These are phyloP conservation scores for Solanum chaucha DNA, from an alignment of 257 asterid species.

Conservation along the genomic window DNA sequence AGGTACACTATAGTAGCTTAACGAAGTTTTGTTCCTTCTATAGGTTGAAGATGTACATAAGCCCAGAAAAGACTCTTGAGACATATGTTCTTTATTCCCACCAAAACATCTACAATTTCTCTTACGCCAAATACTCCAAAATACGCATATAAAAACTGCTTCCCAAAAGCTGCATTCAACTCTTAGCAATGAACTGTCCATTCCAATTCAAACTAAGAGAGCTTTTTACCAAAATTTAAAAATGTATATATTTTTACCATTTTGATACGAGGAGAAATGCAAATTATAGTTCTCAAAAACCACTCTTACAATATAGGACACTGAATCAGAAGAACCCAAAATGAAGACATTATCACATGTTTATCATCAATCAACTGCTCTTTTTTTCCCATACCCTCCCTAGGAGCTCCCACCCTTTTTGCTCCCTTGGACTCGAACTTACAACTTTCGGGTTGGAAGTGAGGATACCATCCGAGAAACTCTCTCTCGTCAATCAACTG, in stretches of 20 bases:
- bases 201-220: neutral
- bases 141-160: neutral
- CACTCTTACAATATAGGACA: neutral
- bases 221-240: neutral
- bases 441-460: too few relatives aligned
- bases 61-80: neutral
- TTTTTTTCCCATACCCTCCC: too few relatives aligned
- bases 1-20: neutral
- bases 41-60: neutral
- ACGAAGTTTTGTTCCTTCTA: neutral
- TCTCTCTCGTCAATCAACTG: neutral
- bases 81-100: neutral
- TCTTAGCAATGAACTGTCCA: neutral
- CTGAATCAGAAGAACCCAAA: neutral
- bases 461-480: too few relatives aligned
- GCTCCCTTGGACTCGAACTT: too few relatives aligned
- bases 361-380: neutral
- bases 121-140: neutral
- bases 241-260: neutral
- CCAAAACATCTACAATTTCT: neutral
- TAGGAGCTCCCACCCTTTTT: too few relatives aligned
- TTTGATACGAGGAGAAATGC: neutral
- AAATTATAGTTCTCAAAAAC: neutral
- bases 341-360: neutral
- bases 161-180: neutral